Conservation (phyloP, 257 asterid species). For the Thymus quinquecostatus region DNA sequence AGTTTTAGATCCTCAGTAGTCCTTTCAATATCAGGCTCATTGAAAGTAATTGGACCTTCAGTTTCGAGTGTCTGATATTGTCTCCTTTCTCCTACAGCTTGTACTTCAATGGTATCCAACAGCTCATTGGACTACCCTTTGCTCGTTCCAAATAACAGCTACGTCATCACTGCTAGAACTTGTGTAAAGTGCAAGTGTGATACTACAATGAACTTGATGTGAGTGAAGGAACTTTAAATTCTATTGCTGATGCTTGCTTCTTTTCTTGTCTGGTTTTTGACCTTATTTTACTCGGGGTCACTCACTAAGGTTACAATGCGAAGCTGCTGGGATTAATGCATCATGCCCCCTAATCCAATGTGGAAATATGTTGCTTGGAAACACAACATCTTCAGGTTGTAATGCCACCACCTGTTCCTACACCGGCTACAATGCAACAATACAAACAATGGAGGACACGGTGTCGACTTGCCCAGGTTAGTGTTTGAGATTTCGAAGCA, state of each 20-base stretch:
- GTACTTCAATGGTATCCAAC: slow-evolving; percentile 58
- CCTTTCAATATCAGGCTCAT: not conserved
- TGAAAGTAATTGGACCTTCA: not conserved
- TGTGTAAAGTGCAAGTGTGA: slow-evolving; percentile 77
- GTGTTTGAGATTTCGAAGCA: slow-evolving; percentile 19
- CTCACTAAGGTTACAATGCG: slow-evolving; percentile 67
- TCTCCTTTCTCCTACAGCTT: slow-evolving; percentile 49
- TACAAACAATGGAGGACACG: slow-evolving; percentile 40
- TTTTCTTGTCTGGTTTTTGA: not conserved
- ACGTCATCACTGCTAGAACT: slow-evolving; percentile 63
- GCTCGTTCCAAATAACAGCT: slow-evolving; percentile 66
- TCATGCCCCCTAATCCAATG: slow-evolving; percentile 63
- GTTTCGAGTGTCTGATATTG: not conserved
- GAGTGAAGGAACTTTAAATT: slow-evolving; percentile 31
- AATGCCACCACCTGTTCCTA: slow-evolving; percentile 62
- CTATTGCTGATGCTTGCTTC: not conserved
- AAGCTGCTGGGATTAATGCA: slow-evolving; percentile 50
- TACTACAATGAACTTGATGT: slow-evolving; percentile 67
- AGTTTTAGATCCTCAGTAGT: not conserved
- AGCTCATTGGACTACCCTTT: slow-evolving; percentile 67
- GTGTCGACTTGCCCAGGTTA: slow-evolving; percentile 71
- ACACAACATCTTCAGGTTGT: slow-evolving; percentile 50
- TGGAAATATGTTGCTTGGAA: slow-evolving; percentile 50
- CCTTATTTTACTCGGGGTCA: not conserved
- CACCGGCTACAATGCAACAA: slow-evolving; percentile 57